These are phyloP conservation scores for Pinus albicaulis DNA, from an alignment of 75 land plant genomes.

Conservation along the genomic window DNA sequence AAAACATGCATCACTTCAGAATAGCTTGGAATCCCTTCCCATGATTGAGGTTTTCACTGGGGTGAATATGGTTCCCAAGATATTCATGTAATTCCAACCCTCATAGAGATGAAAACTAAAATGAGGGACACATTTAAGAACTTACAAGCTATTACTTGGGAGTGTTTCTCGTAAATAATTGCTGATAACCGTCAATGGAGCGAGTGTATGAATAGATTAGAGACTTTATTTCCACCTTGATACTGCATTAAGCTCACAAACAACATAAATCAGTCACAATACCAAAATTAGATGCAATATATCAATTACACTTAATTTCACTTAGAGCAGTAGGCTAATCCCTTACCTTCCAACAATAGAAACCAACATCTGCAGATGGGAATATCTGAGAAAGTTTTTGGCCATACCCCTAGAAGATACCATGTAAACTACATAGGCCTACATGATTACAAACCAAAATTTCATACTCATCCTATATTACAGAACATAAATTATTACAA, in stretches of 20 bases:
- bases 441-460: too few species aligned
- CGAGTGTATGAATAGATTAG: constrained; percentile 1
- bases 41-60: background rate
- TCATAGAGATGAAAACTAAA: background rate
- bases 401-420: background rate
- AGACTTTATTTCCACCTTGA: background rate
- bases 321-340: too few species aligned
- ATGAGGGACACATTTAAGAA: background rate
- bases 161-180: background rate
- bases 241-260: background rate
- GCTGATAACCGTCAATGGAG: constrained; percentile 9
- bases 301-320: background rate
- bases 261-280: background rate
- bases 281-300: background rate
- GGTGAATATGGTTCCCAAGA: background rate
- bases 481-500: too few species aligned
- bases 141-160: constrained; percentile 5
- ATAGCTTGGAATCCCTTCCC: background rate
- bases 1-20: too few species aligned
- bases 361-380: constrained; percentile 10
- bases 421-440: constrained; percentile 11
- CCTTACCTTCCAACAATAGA: constrained; percentile 1
- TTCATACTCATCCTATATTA: too few species aligned
- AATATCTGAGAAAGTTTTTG: constrained; percentile 1
- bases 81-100: background rate